Conservation (phyloP, 2,329 filamentous ascomycete genomes). For the Exophiala dermatitidis region DNA sequence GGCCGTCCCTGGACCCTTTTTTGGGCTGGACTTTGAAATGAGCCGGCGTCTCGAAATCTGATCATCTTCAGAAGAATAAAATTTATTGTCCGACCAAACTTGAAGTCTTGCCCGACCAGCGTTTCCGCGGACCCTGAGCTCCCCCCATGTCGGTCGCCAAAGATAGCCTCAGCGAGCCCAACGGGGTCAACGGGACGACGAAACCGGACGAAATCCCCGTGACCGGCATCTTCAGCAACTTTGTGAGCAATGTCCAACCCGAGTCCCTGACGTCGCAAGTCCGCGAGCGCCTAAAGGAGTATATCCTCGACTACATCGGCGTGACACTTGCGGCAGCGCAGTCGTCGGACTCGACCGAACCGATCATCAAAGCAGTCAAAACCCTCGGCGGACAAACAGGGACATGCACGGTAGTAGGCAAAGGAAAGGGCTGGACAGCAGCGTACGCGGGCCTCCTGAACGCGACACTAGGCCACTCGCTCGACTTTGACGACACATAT, state of each 20-base stretch:
- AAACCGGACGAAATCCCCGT: conserved; percentile 11
- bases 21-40: no score
- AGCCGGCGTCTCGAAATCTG: no score
- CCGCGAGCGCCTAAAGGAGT: conserved; percentile 21
- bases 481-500: conserved; percentile 44
- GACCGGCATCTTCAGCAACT: conserved; percentile 17
- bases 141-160: not conserved
- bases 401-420: conserved; percentile 21
- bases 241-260: conserved; percentile 14
- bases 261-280: conserved; percentile 13
- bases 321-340: conserved; percentile 22
- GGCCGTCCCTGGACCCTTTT: no score
- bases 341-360: conserved; percentile 20
- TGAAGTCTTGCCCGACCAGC: no score
- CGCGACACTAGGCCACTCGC: conserved; percentile 38
- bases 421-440: conserved; percentile 24
- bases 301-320: conserved; percentile 25
- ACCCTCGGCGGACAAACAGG: conserved; percentile 15
- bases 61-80: no score
- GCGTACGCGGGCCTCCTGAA: conserved; percentile 40
- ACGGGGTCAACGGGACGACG: conserved; percentile 4
- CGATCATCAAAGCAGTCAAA: conserved; percentile 19
- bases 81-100: no score
- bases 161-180: not conserved
- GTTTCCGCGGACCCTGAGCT: no score